Conservation (phyloP, 768 basidiomycete genomes). For the Pisolithus orientalis region DNA sequence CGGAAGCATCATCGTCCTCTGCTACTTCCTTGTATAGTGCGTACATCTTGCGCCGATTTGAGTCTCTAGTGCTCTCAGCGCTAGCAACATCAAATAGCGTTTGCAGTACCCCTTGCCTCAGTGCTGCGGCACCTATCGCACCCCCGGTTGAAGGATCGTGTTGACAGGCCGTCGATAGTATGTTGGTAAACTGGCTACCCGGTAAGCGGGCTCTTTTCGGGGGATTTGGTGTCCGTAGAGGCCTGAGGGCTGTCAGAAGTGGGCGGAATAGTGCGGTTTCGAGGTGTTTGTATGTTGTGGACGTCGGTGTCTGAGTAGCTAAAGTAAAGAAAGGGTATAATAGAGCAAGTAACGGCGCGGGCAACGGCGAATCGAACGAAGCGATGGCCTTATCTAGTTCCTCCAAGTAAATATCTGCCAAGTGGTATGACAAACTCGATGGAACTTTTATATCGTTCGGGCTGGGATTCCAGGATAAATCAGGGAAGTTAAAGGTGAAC, state of each 20-base stretch:
- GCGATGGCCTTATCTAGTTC: conserved; percentile 72
- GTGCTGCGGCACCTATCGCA: conserved; percentile 23
- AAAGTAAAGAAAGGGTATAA: conserved; percentile 67
- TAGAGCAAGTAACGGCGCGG: conserved; percentile 48
- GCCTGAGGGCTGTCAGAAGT: conserved; percentile 48
- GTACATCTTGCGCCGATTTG: conserved; percentile 81
- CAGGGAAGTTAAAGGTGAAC: neutral
- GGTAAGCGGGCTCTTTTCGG: conserved; percentile 42
- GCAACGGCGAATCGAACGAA: conserved; percentile 20
- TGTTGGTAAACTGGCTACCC: conserved; percentile 32
- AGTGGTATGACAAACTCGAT: conserved; percentile 72
- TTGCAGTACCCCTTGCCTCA: conserved; percentile 53
- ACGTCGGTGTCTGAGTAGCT: conserved; percentile 60
- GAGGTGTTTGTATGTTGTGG: conserved; percentile 66
- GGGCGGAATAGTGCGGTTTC: conserved; percentile 65
- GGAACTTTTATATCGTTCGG: conserved; percentile 70
- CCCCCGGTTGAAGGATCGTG: conserved; percentile 36
- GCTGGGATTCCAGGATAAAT: conserved; percentile 32
- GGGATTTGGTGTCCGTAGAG: conserved; percentile 32
- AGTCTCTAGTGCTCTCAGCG: conserved; percentile 63
- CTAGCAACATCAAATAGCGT: conserved; percentile 72
- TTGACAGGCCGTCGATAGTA: conserved; percentile 52
- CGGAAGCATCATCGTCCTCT: conserved; percentile 37
- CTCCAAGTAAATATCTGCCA: conserved; percentile 84
- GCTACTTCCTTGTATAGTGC: conserved; percentile 64